A percentile compares a stretch with the other conserved stretches of the same genome.
Conservation (phyloP, 768 basidiomycete genomes). For the Inosperma sp. region DNA sequence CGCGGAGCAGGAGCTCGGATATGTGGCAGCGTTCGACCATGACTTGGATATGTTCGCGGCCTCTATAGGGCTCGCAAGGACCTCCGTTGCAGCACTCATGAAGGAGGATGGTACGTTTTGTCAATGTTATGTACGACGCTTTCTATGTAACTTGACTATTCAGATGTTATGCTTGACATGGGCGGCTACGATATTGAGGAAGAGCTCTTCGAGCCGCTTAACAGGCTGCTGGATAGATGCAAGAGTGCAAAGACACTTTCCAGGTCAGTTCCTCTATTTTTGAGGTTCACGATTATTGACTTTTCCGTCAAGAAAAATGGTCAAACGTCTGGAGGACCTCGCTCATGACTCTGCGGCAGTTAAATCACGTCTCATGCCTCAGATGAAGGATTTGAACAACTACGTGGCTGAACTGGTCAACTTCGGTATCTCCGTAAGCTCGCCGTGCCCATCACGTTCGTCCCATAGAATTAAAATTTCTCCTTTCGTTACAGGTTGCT, state of each 20-base stretch:
- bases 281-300: not conserved
- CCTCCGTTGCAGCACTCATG: slow-evolving; percentile 66
- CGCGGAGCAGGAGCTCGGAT: slow-evolving; percentile 84
- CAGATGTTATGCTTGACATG: slow-evolving; percentile 71
- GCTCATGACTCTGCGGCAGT: slow-evolving; percentile 67
- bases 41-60: slow-evolving; percentile 95
- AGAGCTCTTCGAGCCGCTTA: slow-evolving; percentile 79
- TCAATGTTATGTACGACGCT: not conserved
- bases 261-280: slow-evolving; percentile 44
- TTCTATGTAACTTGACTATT: not conserved
- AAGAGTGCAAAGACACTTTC: slow-evolving; percentile 76
- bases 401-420: slow-evolving; percentile 78
- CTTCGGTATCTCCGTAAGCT: slow-evolving; percentile 80
- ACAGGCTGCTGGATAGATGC: slow-evolving; percentile 76
- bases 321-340: slow-evolving; percentile 79
- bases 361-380: slow-evolving; percentile 62
- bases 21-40: slow-evolving; percentile 75
- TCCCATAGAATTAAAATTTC: not conserved
- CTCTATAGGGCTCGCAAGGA: slow-evolving; percentile 86
- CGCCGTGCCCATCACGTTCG: not conserved
- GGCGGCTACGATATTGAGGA: slow-evolving; percentile 69
- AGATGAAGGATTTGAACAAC: slow-evolving; percentile 68
- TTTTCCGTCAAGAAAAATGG: slow-evolving; percentile 64
- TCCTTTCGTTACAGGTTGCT: slow-evolving; percentile 57
- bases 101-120: slow-evolving; percentile 65